phyloP scores from a whole-genome alignment of 176 grass and related monocot genomes.

The Saccharum officinarum region DNA sequence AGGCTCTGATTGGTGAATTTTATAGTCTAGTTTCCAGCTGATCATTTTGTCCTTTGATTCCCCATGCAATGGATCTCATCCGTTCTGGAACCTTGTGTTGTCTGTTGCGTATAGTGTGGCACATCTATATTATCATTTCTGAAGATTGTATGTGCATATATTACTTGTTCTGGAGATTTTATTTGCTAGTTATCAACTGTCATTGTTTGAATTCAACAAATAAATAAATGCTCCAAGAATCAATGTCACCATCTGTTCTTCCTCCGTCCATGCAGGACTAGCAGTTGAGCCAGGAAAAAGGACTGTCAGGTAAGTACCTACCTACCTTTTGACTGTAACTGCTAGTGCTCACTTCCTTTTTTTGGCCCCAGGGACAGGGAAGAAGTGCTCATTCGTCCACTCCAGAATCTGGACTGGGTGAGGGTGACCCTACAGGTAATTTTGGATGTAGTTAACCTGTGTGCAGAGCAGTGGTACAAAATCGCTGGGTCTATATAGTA shows the following conservation, averaged over 20 bases:
- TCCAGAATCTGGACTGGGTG: not conserved
- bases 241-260: slow-evolving; percentile 39
- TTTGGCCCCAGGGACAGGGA: not conserved
- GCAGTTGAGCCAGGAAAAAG: slow-evolving; percentile 32
- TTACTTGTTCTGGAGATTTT: slow-evolving; percentile 10
- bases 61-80: slow-evolving; percentile 48
- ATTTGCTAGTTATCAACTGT: slow-evolving; percentile 32
- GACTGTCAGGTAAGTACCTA: slow-evolving; percentile 31
- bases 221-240: slow-evolving; percentile 10
- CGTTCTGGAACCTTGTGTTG: slow-evolving; percentile 50
- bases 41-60: slow-evolving; percentile 52
- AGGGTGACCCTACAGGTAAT: not conserved
- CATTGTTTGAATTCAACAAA: slow-evolving; percentile 23
- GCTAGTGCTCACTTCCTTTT: slow-evolving; percentile 2
- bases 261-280: slow-evolving; percentile 35
- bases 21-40: slow-evolving; percentile 48
- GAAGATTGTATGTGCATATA: slow-evolving; percentile 16
- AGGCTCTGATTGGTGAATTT: slow-evolving; percentile 32
- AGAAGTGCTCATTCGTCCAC: not conserved
- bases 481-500: not conserved
- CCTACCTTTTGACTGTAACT: slow-evolving; percentile 28
- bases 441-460: not conserved
- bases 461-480: not conserved
- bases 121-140: slow-evolving; percentile 12
- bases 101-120: slow-evolving; percentile 27